Base-by-base conservation (phyloP, 1,139 yeast species). In the Debaryomycetaceae sp. region DNA sequence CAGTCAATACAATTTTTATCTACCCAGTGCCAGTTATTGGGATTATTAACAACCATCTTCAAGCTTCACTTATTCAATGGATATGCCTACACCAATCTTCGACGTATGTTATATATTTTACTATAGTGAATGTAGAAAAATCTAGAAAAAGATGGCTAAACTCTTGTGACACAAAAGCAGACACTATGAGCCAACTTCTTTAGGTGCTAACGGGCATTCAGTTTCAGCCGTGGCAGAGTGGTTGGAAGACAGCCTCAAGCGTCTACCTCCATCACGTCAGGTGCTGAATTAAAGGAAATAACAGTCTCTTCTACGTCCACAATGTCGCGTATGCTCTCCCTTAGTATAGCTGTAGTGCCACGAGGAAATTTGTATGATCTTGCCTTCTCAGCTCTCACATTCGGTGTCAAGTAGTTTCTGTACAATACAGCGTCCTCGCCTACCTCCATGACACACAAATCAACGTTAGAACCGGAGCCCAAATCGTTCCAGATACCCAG, bases 401-500 rank as follows among this genome's bases (percentile, higher is more conserved):
- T 92, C 41, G 98, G 98, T 40, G 92, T 87, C 60, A 85, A 73
- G 73, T 87, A 87, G 65, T 91, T 91, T 69, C 98, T 81, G 63
- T 78, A 70, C 44, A 91, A 75, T 48, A 76, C 79, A 8, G 98
- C 95, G 61, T 87, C 94, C 59, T 87, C 81, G 47, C 94, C 96
- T 34, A 78, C 69, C 66, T 91, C 97, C 95, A 92, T 88, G 26
- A 92, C 97, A 70, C 98, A 92, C 48, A 92, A 73, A 63, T 92
- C 98, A 18, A 92, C 98, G 57, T 92, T 92, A 26, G 98, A 91
- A 59, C 98, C 98, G 2, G 98, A 91, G 35, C 98, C 98, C 63
- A 92, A 78, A 74, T 92, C 98, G 67, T 92, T 92, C 96, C 97
- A 92, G 57, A 92, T 91, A 78, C 98, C 98, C 26, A 96, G 88